Conservation (phyloP, 768 basidiomycete species). For the Tulasnella sp. region DNA sequence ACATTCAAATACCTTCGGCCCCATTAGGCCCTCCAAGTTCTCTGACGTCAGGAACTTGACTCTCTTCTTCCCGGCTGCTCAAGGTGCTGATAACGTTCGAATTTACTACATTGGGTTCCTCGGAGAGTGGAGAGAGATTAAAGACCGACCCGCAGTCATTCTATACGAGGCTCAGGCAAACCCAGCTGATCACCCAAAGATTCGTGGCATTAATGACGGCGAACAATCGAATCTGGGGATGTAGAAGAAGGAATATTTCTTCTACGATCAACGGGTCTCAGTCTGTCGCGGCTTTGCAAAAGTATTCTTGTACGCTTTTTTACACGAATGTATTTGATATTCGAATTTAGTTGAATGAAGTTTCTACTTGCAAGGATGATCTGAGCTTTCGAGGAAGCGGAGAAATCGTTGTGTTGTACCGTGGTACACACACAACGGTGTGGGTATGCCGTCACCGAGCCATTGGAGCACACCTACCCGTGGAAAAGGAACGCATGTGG, state of each 20-base stretch:
- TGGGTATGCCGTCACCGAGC: neutral
- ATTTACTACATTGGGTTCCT: constrained; percentile 84
- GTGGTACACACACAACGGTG: neutral
- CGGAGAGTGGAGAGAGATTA: constrained; percentile 79
- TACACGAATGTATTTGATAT: neutral
- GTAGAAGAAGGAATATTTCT: neutral
- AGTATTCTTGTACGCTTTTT: neutral
- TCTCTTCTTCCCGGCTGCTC: constrained; percentile 72
- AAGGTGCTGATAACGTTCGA: constrained; percentile 69
- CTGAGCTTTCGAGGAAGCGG: neutral
- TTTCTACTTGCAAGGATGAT: neutral
- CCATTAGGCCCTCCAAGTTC: constrained; percentile 76
- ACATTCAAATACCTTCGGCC: neutral
- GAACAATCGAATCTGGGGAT: constrained; percentile 45
- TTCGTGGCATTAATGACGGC: constrained; percentile 65
- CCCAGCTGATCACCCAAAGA: constrained; percentile 81
- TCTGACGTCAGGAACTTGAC: constrained; percentile 76
- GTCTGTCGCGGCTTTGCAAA: neutral
- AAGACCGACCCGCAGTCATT: constrained; percentile 70
- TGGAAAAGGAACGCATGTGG: neutral
- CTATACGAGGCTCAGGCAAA: constrained; percentile 88
- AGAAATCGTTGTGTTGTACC: neutral
- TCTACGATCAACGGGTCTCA: too few relatives aligned
- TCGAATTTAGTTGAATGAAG: neutral
- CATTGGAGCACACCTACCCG: neutral